phyloP scores from a whole-genome alignment of 371 early-diverging fungal species.

The Rhizomucor pusillus region DNA sequence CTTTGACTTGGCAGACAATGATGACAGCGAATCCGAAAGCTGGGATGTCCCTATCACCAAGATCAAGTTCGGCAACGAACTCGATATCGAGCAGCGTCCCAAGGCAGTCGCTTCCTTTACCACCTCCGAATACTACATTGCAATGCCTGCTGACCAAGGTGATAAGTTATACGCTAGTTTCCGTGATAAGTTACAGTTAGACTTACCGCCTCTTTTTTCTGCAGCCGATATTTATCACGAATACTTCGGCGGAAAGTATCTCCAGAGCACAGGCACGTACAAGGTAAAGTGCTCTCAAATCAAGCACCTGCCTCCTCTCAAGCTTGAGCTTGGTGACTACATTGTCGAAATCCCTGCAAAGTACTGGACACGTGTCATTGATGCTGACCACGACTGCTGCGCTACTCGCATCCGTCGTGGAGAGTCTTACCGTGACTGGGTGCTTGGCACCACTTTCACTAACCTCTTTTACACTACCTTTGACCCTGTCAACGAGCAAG shows the following conservation, averaged over 20 bases:
- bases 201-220: no score
- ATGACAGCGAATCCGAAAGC: no score
- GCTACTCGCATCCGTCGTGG: constrained; percentile 39
- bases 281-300: constrained; percentile 37
- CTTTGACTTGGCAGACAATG: no score
- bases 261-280: constrained; percentile 23
- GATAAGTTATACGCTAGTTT: no score
- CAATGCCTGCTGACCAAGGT: no score
- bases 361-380: constrained; percentile 35
- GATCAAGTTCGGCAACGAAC: no score
- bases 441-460: constrained; percentile 40
- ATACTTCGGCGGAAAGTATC: constrained; percentile 31
- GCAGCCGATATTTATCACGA: constrained; percentile 40
- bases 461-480: constrained; percentile 44
- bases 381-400: constrained; percentile 35
- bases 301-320: constrained; percentile 31
- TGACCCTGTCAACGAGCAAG: constrained; percentile 34
- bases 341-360: constrained; percentile 38
- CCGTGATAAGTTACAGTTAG: no score
- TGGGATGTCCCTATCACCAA: no score
- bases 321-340: constrained; percentile 32
- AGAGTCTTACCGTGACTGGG: constrained; percentile 36
- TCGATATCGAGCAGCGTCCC: no score
- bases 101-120: no score
- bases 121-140: no score